These are phyloP conservation scores for Dissophora ornata DNA, from an alignment of 192 early-diverging fungal genomes.

Conservation along the genomic window DNA sequence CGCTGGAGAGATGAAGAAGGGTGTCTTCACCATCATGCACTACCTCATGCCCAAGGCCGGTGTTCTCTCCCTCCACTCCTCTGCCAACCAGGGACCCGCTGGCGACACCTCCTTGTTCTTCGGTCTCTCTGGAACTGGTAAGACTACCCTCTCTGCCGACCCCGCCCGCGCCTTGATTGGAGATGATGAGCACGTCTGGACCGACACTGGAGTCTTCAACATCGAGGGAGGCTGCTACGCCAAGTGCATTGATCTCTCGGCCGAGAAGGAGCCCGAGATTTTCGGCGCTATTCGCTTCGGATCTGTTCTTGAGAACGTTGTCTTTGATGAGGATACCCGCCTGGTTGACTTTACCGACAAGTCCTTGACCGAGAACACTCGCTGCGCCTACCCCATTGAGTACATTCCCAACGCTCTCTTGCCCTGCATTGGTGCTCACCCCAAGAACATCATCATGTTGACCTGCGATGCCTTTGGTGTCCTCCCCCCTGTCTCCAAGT, in stretches of 20 bases:
- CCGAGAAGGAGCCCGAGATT: slow-evolving; percentile 98
- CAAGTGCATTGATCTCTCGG: slow-evolving; percentile 94
- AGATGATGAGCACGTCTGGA: slow-evolving; percentile 99
- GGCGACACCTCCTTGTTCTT: slow-evolving; percentile 98
- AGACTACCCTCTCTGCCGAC: slow-evolving; percentile 98
- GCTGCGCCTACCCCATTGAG: slow-evolving; percentile 95
- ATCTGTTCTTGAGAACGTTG: slow-evolving; percentile 94
- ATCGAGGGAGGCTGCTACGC: slow-evolving; percentile 99
- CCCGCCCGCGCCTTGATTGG: slow-evolving; percentile 94
- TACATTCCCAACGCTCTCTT: slow-evolving; percentile 93
- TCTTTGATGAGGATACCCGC: slow-evolving; percentile 79
- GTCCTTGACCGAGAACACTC: slow-evolving; percentile 93
- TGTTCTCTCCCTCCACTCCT: slow-evolving; percentile 91
- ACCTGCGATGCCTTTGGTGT: slow-evolving; percentile 98
- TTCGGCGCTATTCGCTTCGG: slow-evolving; percentile 94
- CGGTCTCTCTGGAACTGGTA: slow-evolving; percentile 96
- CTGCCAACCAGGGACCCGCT: slow-evolving; percentile 91
- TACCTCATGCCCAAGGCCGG: slow-evolving; percentile 96
- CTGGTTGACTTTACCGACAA: slow-evolving; percentile 86
- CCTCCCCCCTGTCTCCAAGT: slow-evolving; percentile 90
- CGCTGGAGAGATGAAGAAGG: slow-evolving; percentile 99
- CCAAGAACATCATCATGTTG: slow-evolving; percentile 94
- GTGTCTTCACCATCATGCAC: slow-evolving; percentile 98
- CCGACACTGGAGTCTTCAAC: slow-evolving; percentile 95
- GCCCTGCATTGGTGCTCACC: slow-evolving; percentile 89